Base-by-base conservation (phyloP, 306 rosid species). In the Senna siamea region DNA sequence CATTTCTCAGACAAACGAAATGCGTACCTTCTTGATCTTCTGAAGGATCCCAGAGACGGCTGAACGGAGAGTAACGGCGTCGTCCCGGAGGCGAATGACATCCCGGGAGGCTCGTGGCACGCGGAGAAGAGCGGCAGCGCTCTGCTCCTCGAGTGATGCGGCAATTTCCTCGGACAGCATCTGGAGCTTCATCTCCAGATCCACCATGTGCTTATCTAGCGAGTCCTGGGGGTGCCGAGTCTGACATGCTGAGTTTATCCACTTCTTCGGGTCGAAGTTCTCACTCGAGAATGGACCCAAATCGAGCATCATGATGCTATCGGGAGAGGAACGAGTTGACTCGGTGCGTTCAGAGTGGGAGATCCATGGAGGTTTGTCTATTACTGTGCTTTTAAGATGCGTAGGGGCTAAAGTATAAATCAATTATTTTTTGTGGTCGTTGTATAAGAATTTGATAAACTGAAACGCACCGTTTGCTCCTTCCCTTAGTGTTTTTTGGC, bases 31-130 rank as follows among this genome's bases (percentile, higher is more conserved):
- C 85, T 90, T 92, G 80, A 95, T 95, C 85, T 87, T 92, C 66
- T 80, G 96, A 64, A 95, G 98, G 81, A 95, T 95, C 59, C 89
- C 88, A 28, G 96, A 86, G 32, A 89, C 90, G 46, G 93, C 88
- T 22, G 93, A 87, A 34, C 99, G 98, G 56, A 95, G 93, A 1
- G 97, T 88, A 43, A 92, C 86, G 69, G 97, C 96, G 9, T 95
- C 99, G 40, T 95, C 99, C 7, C 99, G 90, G 74, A 95, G 86
- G 67, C 98, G 97, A 62, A 92, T 76, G 69, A 92, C 93, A 22
- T 95, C 99, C 2, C 98, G 99, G 13, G 95, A 88, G 76, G 98
- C 90, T 6, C 99, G 97, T 1, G 99, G 99, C 0, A 95, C 91
- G 20, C 97, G 98, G 73, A 95, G 99, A 70, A 92, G 96, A 14